Percentiles rank a stretch among this genome's conserved stretches.
phyloP scores from a whole-genome alignment of 2,329 filamentous ascomycete genomes.

The Alternaria sp. region DNA sequence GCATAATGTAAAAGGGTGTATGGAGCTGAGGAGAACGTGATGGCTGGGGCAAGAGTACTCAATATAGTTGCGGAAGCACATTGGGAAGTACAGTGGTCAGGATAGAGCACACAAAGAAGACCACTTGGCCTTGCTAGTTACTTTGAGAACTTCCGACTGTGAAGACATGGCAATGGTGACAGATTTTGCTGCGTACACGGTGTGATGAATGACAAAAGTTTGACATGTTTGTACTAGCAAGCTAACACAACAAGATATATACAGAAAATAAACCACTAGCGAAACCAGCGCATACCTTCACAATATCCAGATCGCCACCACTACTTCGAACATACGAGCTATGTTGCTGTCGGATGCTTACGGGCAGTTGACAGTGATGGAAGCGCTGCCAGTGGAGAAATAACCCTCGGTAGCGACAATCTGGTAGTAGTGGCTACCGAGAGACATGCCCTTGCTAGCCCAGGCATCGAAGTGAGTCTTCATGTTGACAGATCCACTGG shows the following conservation, averaged over 20 bases:
- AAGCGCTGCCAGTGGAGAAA: conserved; percentile 58
- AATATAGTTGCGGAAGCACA: conserved; percentile 26
- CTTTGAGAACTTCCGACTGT: neutral
- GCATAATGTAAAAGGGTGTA: conserved; percentile 23
- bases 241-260: conserved; percentile 9
- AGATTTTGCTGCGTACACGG: neutral
- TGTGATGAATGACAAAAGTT: conserved; percentile 6
- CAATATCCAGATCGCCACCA: neutral
- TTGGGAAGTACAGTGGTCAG: neutral
- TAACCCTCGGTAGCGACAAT: conserved; percentile 58
- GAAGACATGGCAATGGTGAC: neutral
- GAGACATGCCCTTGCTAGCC: conserved; percentile 42
- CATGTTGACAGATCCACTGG: conserved; percentile 43
- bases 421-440: conserved; percentile 48
- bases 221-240: conserved; percentile 14
- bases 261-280: conserved; percentile 8
- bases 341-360: conserved; percentile 18
- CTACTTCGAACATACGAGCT: neutral
- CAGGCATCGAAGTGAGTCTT: conserved; percentile 50
- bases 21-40: conserved; percentile 11
- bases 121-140: neutral
- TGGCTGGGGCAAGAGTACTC: conserved; percentile 18
- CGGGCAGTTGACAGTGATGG: conserved; percentile 57
- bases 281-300: neutral
- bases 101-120: neutral